Conservation (phyloP, 805 yeast genomes). For the Candida anglica region DNA sequence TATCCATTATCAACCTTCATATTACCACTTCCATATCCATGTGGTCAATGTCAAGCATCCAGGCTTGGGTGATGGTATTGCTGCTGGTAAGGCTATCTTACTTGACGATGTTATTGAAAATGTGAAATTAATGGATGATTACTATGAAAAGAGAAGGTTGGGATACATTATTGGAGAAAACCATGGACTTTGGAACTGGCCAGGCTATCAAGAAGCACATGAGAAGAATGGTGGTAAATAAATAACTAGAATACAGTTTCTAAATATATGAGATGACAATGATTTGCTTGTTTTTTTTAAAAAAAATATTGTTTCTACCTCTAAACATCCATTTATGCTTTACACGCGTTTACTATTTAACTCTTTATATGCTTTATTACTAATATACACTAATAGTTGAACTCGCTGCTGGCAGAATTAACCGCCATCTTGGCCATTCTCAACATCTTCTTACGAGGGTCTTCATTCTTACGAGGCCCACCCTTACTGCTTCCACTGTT, state of each 20-base stretch:
- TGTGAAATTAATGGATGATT: conserved; percentile 52
- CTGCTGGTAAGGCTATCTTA: conserved; percentile 76
- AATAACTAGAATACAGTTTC: too few species aligned
- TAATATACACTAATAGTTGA: conserved; percentile 57
- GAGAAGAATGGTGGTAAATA: conserved; percentile 1
- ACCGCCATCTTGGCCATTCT: conserved; percentile 70
- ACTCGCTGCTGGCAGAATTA: conserved; percentile 64
- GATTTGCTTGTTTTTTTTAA: too few species aligned
- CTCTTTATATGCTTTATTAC: too few species aligned
- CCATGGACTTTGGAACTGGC: conserved; percentile 64
- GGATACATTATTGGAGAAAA: conserved; percentile 71
- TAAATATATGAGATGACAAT: too few species aligned
- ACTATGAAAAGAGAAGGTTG: conserved; percentile 55
- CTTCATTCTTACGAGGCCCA: conserved; percentile 51
- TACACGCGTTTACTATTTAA: too few species aligned
- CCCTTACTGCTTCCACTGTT: too few species aligned
- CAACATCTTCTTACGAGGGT: conserved; percentile 69
- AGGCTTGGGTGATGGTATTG: conserved; percentile 64
- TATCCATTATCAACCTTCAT: conserved; percentile 93
- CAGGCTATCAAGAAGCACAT: conserved; percentile 17
- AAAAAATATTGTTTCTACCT: too few species aligned
- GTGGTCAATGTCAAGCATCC: conserved; percentile 71
- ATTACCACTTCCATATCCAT: conserved; percentile 93
- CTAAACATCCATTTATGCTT: too few species aligned
- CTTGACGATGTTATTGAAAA: conserved; percentile 80